phyloP scores from a whole-genome alignment of 768 basidiomycete genomes.

The Pisolithus microcarpus region DNA sequence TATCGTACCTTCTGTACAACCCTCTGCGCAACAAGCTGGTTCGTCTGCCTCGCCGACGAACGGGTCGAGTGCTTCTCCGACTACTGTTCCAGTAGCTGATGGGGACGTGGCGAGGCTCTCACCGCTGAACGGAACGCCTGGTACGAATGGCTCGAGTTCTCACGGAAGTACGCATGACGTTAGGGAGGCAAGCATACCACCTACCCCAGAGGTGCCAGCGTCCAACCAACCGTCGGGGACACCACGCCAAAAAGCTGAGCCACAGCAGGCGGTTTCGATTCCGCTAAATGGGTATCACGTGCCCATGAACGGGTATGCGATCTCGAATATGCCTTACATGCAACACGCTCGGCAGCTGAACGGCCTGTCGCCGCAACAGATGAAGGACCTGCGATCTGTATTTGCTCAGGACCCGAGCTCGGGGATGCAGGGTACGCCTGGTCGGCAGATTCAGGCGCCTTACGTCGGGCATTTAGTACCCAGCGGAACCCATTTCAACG shows the following conservation, averaged over 20 bases:
- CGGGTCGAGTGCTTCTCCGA: background rate
- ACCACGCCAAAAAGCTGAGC: constrained; percentile 16
- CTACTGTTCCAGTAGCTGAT: background rate
- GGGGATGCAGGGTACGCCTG: constrained; percentile 27
- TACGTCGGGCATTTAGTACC: constrained; percentile 25
- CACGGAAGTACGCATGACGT: background rate
- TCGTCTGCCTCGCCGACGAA: background rate
- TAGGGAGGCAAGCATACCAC: background rate
- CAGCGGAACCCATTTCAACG: constrained; percentile 24
- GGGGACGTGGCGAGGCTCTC: background rate
- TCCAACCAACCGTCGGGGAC: background rate
- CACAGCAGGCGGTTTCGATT: background rate
- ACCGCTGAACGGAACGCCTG: background rate
- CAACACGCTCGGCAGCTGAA: constrained; percentile 30
- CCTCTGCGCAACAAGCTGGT: background rate
- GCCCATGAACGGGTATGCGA: constrained; percentile 33
- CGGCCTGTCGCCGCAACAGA: constrained; percentile 47
- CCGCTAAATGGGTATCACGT: constrained; percentile 42
- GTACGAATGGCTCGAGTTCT: background rate
- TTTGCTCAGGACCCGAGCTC: constrained; percentile 40
- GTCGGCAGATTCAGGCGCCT: constrained; percentile 30
- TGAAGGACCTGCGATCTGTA: constrained; percentile 53
- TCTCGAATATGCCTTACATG: constrained; percentile 30
- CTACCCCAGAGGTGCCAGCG: background rate
- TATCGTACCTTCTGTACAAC: background rate